These are phyloP conservation scores for Salvia rosmarinus DNA, from an alignment of 257 asterid genomes.

Conservation along the genomic window DNA sequence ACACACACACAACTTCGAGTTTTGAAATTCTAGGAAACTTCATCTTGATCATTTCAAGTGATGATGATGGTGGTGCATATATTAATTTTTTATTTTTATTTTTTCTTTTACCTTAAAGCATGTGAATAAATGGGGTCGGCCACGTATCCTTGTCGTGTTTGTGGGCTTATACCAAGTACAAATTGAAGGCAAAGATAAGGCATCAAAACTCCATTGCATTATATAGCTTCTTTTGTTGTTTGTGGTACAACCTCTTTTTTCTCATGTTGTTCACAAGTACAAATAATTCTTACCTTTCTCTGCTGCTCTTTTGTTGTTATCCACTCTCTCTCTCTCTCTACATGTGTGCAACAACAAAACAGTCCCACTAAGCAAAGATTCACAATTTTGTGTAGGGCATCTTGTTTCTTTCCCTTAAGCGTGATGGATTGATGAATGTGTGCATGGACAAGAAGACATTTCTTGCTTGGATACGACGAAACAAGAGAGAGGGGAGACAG, in stretches of 20 bases:
- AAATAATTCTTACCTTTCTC: constrained; percentile 43
- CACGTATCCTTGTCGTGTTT: constrained; percentile 34
- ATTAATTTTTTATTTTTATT: neutral
- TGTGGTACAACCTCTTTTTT: constrained; percentile 29
- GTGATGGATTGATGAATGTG: constrained; percentile 33
- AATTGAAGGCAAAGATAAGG: constrained; percentile 24
- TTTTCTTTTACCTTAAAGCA: constrained; percentile 15
- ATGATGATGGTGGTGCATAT: constrained; percentile 9
- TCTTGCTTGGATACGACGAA: constrained; percentile 50
- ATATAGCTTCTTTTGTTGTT: constrained; percentile 20
- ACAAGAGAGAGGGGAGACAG: constrained; percentile 41
- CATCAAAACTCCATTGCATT: constrained; percentile 16
- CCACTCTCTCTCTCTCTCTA: constrained; percentile 34
- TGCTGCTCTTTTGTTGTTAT: constrained; percentile 35
- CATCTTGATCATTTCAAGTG: neutral
- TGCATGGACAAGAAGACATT: constrained; percentile 44
- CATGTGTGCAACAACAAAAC: constrained; percentile 40
- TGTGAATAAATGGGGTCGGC: constrained; percentile 46
- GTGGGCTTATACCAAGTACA: constrained; percentile 32
- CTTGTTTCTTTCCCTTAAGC: constrained; percentile 21
- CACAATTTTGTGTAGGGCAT: constrained; percentile 41
- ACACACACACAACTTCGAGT: neutral
- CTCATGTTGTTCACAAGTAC: constrained; percentile 47
- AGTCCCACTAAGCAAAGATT: constrained; percentile 52
- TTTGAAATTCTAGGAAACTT: neutral